Base-by-base conservation (phyloP, 2,329 filamentous ascomycete species). In the Ilyonectria robusta region DNA sequence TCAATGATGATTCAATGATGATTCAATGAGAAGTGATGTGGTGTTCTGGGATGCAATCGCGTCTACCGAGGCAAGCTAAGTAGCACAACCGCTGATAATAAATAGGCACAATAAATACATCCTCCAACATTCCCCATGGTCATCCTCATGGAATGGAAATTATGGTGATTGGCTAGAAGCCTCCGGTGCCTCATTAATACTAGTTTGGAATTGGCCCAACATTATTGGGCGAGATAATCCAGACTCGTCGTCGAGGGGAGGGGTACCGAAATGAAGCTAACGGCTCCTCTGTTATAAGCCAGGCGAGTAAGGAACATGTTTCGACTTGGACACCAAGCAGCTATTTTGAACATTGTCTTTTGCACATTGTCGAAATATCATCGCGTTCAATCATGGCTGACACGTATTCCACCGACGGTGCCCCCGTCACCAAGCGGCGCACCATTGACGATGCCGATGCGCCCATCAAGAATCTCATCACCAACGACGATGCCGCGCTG, bases 401-500 rank as follows among this genome's bases (percentile, higher is more conserved):
- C 47, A 50, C 47, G 21, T 31, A 26, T 13, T 50, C 47, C 4
- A 50, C 19, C 19, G 51, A 37, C 31, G 31, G 19, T 15, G 33
- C 11, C 35, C 15, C 51, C n/a, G 35, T 21, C 3, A 13, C 19
- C 19, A 50, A 50, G 47, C 21, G 26, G 19, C 21, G 10, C 21
- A 26, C 40, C 40, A 23, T 19, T 35, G 48, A 42, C 26, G 29
- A n/a, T 23, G 48, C n/a, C 17, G n/a, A 48, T 21, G 33, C n/a
- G 6, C 42, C 40, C 5, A 26, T 15, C 29, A 44, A 59, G 21
- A 17, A 40, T 5, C 29, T 9, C 29, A 40, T n/a, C 19, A 19
- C 5, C 15, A 56, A 65, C 50, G 26, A 61, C 21, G 62, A 60
- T 37, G 50, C 62, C 1, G 21, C 31, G 26, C 56, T 65, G 10